phyloP scores from a whole-genome alignment of 495 filamentous ascomycete genomes.

The Penicillium taxi region DNA sequence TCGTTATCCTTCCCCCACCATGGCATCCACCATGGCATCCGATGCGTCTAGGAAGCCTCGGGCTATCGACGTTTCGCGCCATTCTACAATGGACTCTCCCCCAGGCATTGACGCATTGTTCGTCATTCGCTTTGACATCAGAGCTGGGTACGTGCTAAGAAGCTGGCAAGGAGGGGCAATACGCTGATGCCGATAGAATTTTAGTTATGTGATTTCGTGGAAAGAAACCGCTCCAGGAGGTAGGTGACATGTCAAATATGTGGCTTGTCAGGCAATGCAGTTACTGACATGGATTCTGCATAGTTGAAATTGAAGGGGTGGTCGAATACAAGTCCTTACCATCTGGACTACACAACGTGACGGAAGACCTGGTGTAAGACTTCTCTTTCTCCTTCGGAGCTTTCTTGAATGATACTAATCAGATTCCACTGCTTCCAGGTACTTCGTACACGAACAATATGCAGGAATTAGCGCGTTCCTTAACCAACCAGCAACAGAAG shows the following conservation, averaged over 20 bases:
- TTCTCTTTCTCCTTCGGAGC: neutral
- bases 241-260: slow-evolving; percentile 21
- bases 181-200: slow-evolving; percentile 12
- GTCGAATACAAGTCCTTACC: slow-evolving; percentile 95
- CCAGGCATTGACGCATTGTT: slow-evolving; percentile 78
- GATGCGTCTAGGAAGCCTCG: slow-evolving; percentile 25
- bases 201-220: slow-evolving; percentile 77
- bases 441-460: slow-evolving; percentile 79
- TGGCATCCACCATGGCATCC: slow-evolving; percentile 29
- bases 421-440: slow-evolving; percentile 35
- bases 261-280: slow-evolving; percentile 5
- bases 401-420: neutral
- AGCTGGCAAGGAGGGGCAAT: slow-evolving; percentile 6
- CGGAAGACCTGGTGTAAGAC: slow-evolving; percentile 72
- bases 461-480: slow-evolving; percentile 90
- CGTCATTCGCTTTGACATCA: slow-evolving; percentile 79
- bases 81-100: slow-evolving; percentile 33
- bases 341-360: slow-evolving; percentile 83
- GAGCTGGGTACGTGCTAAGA: slow-evolving; percentile 54
- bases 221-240: slow-evolving; percentile 59
- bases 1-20: slow-evolving; percentile 10
- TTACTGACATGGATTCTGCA: slow-evolving; percentile 18
- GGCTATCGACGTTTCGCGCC: slow-evolving; percentile 31
- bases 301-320: slow-evolving; percentile 75
- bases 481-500: slow-evolving; percentile 69